Evolutionary conservation across 768 basidiomycete species (phyloP).

Genomic region (Chlorophyllum brunneum): DNA sequence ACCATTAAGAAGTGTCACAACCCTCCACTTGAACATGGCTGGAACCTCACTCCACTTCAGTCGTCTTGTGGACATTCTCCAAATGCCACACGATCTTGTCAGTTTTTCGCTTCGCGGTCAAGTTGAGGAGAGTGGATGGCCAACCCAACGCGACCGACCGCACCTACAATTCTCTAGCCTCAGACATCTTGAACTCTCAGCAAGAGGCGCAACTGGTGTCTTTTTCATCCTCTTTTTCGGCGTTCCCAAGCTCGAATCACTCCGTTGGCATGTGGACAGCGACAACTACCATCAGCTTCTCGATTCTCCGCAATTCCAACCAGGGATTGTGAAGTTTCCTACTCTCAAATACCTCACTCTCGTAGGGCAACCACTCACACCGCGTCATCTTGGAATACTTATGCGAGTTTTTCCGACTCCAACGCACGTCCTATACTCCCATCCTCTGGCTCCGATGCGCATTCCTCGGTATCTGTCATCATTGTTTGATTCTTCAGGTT

Average conservation of each 20-base stretch:
- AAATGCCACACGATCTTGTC: slow-evolving; percentile 20
- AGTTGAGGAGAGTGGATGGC: slow-evolving; percentile 19
- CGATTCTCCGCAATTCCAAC: slow-evolving; percentile 18
- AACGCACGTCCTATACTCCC: slow-evolving; percentile 2
- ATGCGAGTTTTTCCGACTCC: slow-evolving; percentile 1
- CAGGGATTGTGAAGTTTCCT: slow-evolving; percentile 23
- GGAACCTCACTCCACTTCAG: slow-evolving; percentile 15
- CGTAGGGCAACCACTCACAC: background rate
- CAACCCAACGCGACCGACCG: slow-evolving; percentile 13
- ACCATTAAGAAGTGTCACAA: slow-evolving; percentile 26
- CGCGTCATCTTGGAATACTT: background rate
- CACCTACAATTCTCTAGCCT: slow-evolving; percentile 21
- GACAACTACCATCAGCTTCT: slow-evolving; percentile 20
- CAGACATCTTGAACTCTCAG: slow-evolving; percentile 24
- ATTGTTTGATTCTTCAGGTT: background rate
- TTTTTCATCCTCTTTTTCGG: slow-evolving; percentile 25
- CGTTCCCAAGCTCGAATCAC: slow-evolving; percentile 28
- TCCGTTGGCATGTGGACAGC: slow-evolving; percentile 30
- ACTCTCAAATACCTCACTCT: slow-evolving; percentile 31
- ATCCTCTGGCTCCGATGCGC: background rate
- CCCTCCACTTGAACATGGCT: slow-evolving; percentile 25
- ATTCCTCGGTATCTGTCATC: background rate
- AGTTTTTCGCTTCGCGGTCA: slow-evolving; percentile 28
- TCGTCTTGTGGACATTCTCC: slow-evolving; percentile 18
- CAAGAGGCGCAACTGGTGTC: slow-evolving; percentile 20